Conservation (phyloP, 202 grass and related monocot genomes). For the Schoenoplectus triqueter region DNA sequence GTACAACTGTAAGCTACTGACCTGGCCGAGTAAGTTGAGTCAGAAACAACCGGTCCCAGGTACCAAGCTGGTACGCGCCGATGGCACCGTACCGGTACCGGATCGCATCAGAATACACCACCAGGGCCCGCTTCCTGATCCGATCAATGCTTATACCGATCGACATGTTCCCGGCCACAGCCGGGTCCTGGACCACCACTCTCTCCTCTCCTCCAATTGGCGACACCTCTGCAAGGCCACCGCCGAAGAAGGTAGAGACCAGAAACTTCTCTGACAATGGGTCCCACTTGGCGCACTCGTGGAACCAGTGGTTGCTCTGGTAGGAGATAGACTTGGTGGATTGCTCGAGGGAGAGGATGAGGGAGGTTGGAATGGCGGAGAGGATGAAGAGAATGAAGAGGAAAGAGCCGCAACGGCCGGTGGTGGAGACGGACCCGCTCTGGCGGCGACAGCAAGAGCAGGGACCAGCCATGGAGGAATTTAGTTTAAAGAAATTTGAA, state of each 20-base stretch:
- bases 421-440: not conserved
- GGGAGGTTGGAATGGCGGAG: conserved; percentile 45
- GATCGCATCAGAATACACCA: conserved; percentile 63
- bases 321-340: conserved; percentile 54
- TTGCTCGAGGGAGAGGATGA: conserved; percentile 68
- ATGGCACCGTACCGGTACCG: conserved; percentile 56
- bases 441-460: conserved; percentile 42
- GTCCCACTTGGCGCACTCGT: conserved; percentile 99
- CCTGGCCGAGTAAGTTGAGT: conserved; percentile 69
- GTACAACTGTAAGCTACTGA: conserved; percentile 13
- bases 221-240: conserved; percentile 59
- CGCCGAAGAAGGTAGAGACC: conserved; percentile 60
- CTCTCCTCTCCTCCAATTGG: conserved; percentile 48
- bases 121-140: conserved; percentile 53
- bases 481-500: not conserved
- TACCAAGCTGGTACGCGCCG: conserved; percentile 80
- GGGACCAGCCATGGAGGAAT: conserved; percentile 46
- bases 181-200: conserved; percentile 54
- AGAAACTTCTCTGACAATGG: conserved; percentile 59
- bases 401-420: not conserved
- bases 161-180: conserved; percentile 54
- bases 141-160: conserved; percentile 62
- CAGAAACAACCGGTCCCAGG: conserved; percentile 74
- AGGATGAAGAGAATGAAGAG: conserved; percentile 41
- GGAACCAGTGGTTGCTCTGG: conserved; percentile 58